Base-by-base conservation (phyloP, 352 stramenopile species). In the Globisporangium nunn region DNA sequence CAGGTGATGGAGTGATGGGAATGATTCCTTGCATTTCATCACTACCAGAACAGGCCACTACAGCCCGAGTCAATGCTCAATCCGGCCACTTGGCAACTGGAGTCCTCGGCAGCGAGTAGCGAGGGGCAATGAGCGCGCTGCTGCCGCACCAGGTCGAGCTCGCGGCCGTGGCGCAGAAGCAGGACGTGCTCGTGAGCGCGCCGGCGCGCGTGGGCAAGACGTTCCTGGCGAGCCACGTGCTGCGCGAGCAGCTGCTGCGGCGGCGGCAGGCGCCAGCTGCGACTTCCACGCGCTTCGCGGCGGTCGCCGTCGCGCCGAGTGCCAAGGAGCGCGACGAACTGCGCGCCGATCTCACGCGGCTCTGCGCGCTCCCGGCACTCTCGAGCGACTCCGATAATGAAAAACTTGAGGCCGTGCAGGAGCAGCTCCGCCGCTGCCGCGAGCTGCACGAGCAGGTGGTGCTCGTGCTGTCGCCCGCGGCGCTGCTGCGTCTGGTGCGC, bases 121-220 rank as follows among this genome's bases (percentile, higher is more conserved):
- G 23, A 23, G 1, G 23, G 23, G 23, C 23, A 1, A 66, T 62
- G 55, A 70, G 64, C 47, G 54, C 70, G 30, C 59, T 87, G 29
- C 78, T 29, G 43, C 33, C 6, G 49, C 79, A 95, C 54, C 75
- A 93, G 62, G 67, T 62, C 10, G 85, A 95, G 67, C 74, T 91
- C 59, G 70, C 81, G 57, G 78, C 76, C 35, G 67, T 95, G 23
- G 85, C 79, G 49, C 67, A 62, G 14, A 63, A 59, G 33, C 78
- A 75, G 54, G 92, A 84, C 52, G 74, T 83, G 46, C 53, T 91
- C 28, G 46, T 95, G 8, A 86, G 75, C 59, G 79, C 81, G 4
- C 49, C 73, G 28, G 66, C 68, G 35, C 56, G 68, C 12, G 60
- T 92, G 6, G 85, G 85, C 47, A 93, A 93, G 66, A 92, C 78